Conservation (phyloP, 148 eudicot genomes). For the Tetragonia tetragonoides region DNA sequence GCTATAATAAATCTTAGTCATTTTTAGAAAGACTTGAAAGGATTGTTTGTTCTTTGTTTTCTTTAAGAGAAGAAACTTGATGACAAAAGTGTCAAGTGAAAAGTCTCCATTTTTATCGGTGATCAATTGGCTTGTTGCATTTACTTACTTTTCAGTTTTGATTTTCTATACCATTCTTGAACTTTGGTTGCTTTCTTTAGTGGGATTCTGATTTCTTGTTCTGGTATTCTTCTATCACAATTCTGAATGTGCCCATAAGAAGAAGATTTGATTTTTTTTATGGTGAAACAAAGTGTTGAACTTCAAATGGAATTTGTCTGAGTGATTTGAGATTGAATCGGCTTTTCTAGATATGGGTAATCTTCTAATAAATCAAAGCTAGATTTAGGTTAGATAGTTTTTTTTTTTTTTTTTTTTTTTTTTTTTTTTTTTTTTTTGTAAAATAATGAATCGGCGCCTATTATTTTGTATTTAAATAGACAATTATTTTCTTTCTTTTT, state of each 20-base stretch:
- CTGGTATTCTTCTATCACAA: background rate
- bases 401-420: no score
- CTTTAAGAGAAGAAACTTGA: background rate
- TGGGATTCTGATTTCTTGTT: background rate
- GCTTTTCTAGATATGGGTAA: background rate
- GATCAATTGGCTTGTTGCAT: background rate
- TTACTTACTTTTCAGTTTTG: background rate
- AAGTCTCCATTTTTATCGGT: background rate
- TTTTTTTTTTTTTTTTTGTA: no score
- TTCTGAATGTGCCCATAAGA: background rate
- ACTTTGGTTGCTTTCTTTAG: background rate
- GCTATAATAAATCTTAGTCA: no score
- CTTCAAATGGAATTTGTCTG: background rate
- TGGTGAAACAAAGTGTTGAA: background rate
- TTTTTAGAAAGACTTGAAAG: background rate
- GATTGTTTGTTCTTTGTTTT: background rate
- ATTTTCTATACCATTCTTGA: background rate
- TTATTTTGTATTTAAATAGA: background rate
- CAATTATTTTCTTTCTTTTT: background rate
- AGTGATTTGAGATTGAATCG: background rate
- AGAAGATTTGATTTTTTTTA: background rate
- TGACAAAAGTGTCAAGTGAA: background rate
- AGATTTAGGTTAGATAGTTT: background rate
- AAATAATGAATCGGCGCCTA: slow-evolving; percentile 2
- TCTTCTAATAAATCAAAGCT: background rate